A percentile compares a stretch with the other conserved stretches of the same genome.
Evolutionary conservation across 2,329 filamentous ascomycete species (phyloP).

Genomic region (Pseudogymnoascus sp.): DNA sequence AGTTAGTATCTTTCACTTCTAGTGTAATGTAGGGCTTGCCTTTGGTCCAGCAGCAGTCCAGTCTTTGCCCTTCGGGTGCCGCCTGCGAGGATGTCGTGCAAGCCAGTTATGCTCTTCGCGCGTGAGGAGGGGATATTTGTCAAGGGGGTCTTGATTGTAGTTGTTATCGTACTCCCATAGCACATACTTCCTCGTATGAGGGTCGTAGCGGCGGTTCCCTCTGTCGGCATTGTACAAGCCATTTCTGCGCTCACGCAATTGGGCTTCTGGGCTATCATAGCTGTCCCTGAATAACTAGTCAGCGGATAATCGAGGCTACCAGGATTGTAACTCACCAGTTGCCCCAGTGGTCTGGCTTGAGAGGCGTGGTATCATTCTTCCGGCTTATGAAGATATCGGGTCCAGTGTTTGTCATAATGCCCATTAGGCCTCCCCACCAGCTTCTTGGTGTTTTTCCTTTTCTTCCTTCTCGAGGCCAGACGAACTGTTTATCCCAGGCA

Average conservation of each 20-base stretch:
- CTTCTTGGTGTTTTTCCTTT: slow-evolving; percentile 17
- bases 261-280: slow-evolving; percentile 19
- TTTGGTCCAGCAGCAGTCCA: slow-evolving; percentile 25
- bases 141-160: background rate
- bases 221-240: slow-evolving; percentile 13
- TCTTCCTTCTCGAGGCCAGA: slow-evolving; percentile 7
- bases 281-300: slow-evolving; percentile 22
- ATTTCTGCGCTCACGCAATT: background rate
- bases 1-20: background rate
- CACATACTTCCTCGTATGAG: slow-evolving; percentile 22
- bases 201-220: slow-evolving; percentile 24
- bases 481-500: slow-evolving; percentile 10
- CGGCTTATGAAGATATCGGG: slow-evolving; percentile 35
- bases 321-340: slow-evolving; percentile 23
- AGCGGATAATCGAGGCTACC: background rate
- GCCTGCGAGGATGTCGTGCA: background rate
- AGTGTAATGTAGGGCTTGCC: slow-evolving; percentile 13
- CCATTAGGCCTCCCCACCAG: slow-evolving; percentile 23
- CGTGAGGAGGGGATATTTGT: slow-evolving; percentile 24
- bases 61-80: slow-evolving; percentile 16
- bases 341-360: slow-evolving; percentile 24
- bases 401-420: slow-evolving; percentile 32
- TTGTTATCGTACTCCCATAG: slow-evolving; percentile 21
- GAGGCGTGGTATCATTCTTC: slow-evolving; percentile 16
- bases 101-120: slow-evolving; percentile 18